Percentiles rank a stretch among this genome's conserved stretches.
These are phyloP conservation scores for Pythium dissotocum DNA, from an alignment of 352 stramenopile species.

Conservation along the genomic window DNA sequence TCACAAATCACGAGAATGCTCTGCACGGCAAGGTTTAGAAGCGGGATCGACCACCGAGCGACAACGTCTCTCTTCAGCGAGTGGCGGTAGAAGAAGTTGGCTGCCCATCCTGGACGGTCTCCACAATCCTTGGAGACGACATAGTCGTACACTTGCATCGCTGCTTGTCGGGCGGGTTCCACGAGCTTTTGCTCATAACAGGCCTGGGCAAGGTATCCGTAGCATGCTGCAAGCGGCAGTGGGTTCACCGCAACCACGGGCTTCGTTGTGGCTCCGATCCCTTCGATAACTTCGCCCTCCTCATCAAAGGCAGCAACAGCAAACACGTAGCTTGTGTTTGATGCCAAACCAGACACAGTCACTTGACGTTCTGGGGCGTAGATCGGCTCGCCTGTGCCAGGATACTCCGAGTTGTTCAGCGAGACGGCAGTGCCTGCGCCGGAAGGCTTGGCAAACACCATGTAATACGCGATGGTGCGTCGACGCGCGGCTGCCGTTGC, in stretches of 20 bases:
- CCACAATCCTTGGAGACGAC: constrained; percentile 40
- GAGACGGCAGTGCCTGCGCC: constrained; percentile 78
- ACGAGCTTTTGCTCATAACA: constrained; percentile 41
- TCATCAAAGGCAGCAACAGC: constrained; percentile 76
- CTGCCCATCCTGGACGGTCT: constrained; percentile 43
- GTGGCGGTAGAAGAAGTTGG: constrained; percentile 66
- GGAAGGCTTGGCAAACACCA: constrained; percentile 73
- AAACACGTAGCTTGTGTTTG: constrained; percentile 86
- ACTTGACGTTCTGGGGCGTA: constrained; percentile 28
- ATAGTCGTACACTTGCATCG: constrained; percentile 46
- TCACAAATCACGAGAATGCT: constrained; percentile 58
- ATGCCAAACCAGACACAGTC: constrained; percentile 50
- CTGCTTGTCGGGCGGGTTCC: constrained; percentile 37
- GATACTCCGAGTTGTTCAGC: constrained; percentile 63
- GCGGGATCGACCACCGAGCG: constrained; percentile 47
- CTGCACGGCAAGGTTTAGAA: constrained; percentile 53
- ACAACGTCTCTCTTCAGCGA: constrained; percentile 46
- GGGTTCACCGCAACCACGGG: constrained; percentile 70
- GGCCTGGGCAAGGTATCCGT: constrained; percentile 65
- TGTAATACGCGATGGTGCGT: constrained; percentile 60
- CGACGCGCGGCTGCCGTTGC: constrained; percentile 29
- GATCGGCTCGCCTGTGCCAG: constrained; percentile 61
- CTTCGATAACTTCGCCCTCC: constrained; percentile 58
- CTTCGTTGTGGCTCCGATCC: constrained; percentile 62
- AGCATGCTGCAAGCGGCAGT: constrained; percentile 60